Evolutionary conservation across 2,329 filamentous ascomycete species (phyloP), one percentile per base, ranked within the genome.

Genomic region (Proliferodiscus dingleyae): DNA sequence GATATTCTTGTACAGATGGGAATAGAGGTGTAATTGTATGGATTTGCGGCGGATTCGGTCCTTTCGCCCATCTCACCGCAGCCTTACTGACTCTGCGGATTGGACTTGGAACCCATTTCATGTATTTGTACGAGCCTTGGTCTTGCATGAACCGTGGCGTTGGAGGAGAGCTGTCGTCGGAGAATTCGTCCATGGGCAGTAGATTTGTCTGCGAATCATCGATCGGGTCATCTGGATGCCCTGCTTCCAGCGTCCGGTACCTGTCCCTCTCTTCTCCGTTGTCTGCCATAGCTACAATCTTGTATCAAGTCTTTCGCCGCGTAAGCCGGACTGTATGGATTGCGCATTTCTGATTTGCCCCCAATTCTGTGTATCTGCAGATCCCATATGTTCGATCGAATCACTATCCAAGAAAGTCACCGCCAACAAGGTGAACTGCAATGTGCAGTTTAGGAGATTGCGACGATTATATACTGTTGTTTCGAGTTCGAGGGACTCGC

Each of bases 1-100:
- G 87, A 24, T 77, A 77, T 51, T 80, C 74, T 62, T 93, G 87
- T 10, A 89, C 63, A 10, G 60, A 61, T 2, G 86, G 84, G 41
- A 89, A 77, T 45, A 87, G 51, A 0, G 81, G 80, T 37, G 68
- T 65, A 58, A 85, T 82, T 49, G 61, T 68, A 61, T 71, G 73
- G 32, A 62, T 62, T 49, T 68, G 70, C 2, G 80, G 74, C 24
- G 71, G 71, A n/a, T 68, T 54, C 3, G 81, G 81, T 0, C 81
- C 81, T 36, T 67, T 62, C 9, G 72, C 66, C 80, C 80, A 84
- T 43, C 59, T 68, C 19, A 58, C 64, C 4, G 70, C 59, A 39
- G 68, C 65, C 42, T 64, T 69, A 39, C 64, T 57, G 43, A 71
- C 60, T 45, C 73, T 71, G 34, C 76, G 72, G 29, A 75, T 62